phyloP scores from a whole-genome alignment of 1,284 basidiomycete genomes.

The Lignosus rhinocerotis region DNA sequence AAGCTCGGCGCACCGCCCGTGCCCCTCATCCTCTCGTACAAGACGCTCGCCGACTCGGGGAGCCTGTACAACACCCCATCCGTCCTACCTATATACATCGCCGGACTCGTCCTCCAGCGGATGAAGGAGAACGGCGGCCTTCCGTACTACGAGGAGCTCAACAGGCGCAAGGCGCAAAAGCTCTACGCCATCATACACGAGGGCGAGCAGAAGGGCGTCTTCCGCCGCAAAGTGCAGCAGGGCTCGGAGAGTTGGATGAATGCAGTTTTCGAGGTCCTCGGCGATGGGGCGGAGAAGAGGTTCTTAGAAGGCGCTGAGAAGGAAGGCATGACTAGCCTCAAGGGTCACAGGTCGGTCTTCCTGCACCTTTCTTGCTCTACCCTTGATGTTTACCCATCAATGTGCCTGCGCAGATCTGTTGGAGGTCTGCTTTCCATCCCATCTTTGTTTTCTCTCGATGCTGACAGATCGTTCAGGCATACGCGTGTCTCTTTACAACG shows the following conservation, averaged over 20 bases:
- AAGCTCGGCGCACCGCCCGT: slow-evolving; percentile 75
- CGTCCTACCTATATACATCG: slow-evolving; percentile 91
- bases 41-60: slow-evolving; percentile 75
- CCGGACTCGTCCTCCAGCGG: slow-evolving; percentile 82
- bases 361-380: too few relatives aligned
- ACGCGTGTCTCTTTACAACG: slow-evolving; percentile 94
- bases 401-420: slow-evolving; percentile 49
- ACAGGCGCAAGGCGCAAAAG: slow-evolving; percentile 72
- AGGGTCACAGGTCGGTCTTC: slow-evolving; percentile 81
- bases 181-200: slow-evolving; percentile 74
- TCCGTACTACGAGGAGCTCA: slow-evolving; percentile 64
- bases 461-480: slow-evolving; percentile 55
- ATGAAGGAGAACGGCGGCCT: slow-evolving; percentile 75
- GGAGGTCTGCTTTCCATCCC: slow-evolving; percentile 47
- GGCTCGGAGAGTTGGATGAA: slow-evolving; percentile 92
- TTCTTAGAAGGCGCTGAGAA: slow-evolving; percentile 82
- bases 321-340: slow-evolving; percentile 80
- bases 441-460: slow-evolving; percentile 5
- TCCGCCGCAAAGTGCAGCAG: slow-evolving; percentile 68
- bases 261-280: slow-evolving; percentile 78
- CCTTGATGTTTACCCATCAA: neutral
- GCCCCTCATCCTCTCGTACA: slow-evolving; percentile 85
- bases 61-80: slow-evolving; percentile 97
- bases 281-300: slow-evolving; percentile 64
- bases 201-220: slow-evolving; percentile 70